Conservation (phyloP, 192 early-diverging fungal genomes). For the Diversispora epigaea region DNA sequence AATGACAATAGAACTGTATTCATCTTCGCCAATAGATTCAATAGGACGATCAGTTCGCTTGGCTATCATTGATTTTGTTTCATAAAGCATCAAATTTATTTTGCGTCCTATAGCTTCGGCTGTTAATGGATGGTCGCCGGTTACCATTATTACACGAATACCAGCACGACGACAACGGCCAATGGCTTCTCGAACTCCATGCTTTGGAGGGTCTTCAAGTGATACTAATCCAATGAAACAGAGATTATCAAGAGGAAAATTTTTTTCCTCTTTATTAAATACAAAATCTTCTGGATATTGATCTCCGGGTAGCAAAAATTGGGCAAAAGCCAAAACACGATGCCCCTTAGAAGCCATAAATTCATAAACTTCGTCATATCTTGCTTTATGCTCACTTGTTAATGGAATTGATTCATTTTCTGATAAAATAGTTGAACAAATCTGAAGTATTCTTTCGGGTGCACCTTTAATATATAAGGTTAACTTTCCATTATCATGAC, state of each 20-base stretch:
- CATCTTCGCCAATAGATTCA: constrained; percentile 70
- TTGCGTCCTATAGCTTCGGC: constrained; percentile 96
- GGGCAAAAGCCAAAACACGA: constrained; percentile 91
- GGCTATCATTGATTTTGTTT: constrained; percentile 81
- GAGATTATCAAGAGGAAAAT: constrained; percentile 67
- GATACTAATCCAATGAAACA: constrained; percentile 84
- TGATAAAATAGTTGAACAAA: constrained; percentile 76
- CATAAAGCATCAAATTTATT: constrained; percentile 90
- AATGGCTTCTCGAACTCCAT: constrained; percentile 97
- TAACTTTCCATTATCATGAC: constrained; percentile 63
- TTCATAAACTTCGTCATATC: constrained; percentile 78
- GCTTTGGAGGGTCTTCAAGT: constrained; percentile 97
- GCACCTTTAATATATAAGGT: constrained; percentile 93
- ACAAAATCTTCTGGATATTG: constrained; percentile 71
- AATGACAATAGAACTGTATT: constrained; percentile 87
- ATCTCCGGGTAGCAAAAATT: constrained; percentile 63
- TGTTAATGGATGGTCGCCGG: constrained; percentile 94
- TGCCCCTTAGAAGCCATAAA: constrained; percentile 92
- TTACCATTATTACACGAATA: constrained; percentile 99
- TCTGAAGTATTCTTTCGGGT: constrained; percentile 84
- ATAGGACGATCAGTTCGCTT: constrained; percentile 60
- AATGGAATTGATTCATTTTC: constrained; percentile 59
- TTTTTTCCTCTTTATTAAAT: constrained; percentile 75
- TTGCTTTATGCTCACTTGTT: constrained; percentile 61
- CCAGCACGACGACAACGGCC: constrained; percentile 89